These are phyloP conservation scores for Euptelea pleiosperma DNA, from an alignment of 164 flowering plant genomes.

Conservation along the genomic window DNA sequence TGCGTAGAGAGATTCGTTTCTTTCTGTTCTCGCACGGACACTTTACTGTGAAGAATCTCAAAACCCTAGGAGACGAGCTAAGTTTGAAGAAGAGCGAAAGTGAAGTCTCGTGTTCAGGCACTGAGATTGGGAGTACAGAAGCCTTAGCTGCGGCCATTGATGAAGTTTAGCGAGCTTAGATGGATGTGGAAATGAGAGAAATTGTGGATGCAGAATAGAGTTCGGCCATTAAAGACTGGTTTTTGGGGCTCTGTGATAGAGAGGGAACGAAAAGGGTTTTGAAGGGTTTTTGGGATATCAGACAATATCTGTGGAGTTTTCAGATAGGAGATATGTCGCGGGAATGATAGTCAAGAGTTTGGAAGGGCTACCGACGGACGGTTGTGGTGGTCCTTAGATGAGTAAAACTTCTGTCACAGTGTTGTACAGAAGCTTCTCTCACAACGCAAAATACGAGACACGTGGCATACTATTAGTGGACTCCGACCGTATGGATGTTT, in stretches of 20 bases:
- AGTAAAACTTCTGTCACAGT: too few species aligned
- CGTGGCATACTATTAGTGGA: too few species aligned
- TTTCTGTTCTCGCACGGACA: constrained; percentile 11
- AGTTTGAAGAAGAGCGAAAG: constrained; percentile 14
- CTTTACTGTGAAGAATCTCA: constrained; percentile 17
- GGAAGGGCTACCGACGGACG: too few species aligned
- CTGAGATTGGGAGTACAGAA: constrained; percentile 11
- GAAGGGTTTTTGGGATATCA: too few species aligned
- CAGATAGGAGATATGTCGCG: too few species aligned
- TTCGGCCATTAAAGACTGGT: background rate
- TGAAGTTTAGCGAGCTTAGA: background rate
- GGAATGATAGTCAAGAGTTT: too few species aligned
- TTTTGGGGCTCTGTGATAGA: background rate
- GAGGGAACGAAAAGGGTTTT: background rate
- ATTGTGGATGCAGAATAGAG: background rate
- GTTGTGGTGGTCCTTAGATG: too few species aligned
- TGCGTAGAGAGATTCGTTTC: constrained; percentile 10
- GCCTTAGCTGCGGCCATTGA: constrained; percentile 18
- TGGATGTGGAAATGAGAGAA: background rate
- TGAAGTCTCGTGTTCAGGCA: constrained; percentile 7
- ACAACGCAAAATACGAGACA: too few species aligned
- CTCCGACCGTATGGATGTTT: too few species aligned
- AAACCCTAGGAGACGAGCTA: constrained; percentile 15
- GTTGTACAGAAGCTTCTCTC: too few species aligned
- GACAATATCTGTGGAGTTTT: too few species aligned